A percentile compares a stretch with the other conserved stretches of the same genome.
phyloP scores from a whole-genome alignment of 495 filamentous ascomycete genomes.

The Hypoxylon fragiforme region DNA sequence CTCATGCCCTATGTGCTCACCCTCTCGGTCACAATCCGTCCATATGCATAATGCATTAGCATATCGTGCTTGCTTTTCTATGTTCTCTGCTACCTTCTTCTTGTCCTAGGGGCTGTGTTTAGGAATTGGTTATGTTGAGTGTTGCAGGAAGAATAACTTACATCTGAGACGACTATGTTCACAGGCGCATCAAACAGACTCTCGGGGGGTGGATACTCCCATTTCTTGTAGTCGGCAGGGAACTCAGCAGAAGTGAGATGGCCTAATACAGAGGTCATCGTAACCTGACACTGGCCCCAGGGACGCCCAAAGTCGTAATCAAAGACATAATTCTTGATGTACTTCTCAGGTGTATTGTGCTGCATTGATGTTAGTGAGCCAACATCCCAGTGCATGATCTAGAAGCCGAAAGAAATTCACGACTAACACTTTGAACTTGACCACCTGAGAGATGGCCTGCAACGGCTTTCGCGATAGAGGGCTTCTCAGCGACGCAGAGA shows the following conservation, averaged over 20 bases:
- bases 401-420: background rate
- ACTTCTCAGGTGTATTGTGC: constrained; percentile 65
- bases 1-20: constrained; percentile 94
- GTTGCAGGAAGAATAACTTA: constrained; percentile 40
- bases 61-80: constrained; percentile 71
- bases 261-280: constrained; percentile 89
- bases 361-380: constrained; percentile 21
- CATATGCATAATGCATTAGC: constrained; percentile 82
- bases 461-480: constrained; percentile 93
- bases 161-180: constrained; percentile 63
- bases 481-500: constrained; percentile 96
- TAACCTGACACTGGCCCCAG: constrained; percentile 82
- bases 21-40: constrained; percentile 98
- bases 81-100: constrained; percentile 80
- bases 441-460: constrained; percentile 84
- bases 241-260: constrained; percentile 82
- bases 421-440: constrained; percentile 67
- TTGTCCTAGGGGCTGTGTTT: constrained; percentile 62
- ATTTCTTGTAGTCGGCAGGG: constrained; percentile 65
- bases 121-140: constrained; percentile 2
- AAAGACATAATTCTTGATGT: constrained; percentile 94
- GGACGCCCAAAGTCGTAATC: constrained; percentile 78
- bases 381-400: background rate
- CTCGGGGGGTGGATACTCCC: constrained; percentile 77
- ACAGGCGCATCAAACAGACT: constrained; percentile 84